These are phyloP conservation scores for Umbelopsis ramanniana DNA, from an alignment of 192 early-diverging fungal species.

Conservation along the genomic window DNA sequence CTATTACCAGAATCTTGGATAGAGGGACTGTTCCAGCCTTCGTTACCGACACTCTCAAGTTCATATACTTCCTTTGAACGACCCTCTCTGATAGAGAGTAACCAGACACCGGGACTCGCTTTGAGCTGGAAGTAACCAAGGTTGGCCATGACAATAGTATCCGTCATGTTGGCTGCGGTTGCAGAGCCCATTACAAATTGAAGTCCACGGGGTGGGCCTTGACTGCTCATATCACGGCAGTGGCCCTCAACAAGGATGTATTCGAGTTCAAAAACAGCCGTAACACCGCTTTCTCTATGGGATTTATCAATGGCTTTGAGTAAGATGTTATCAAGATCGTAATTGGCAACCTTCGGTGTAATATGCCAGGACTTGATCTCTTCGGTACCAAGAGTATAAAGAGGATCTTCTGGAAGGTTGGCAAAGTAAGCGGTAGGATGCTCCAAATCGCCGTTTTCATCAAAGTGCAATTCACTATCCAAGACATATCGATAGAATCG, in stretches of 20 bases:
- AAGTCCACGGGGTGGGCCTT: constrained; percentile 85
- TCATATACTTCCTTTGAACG: constrained; percentile 81
- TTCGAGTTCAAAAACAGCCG: constrained; percentile 78
- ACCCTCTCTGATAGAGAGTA: constrained; percentile 77
- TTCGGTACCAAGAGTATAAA: constrained; percentile 89
- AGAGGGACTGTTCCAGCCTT: constrained; percentile 48
- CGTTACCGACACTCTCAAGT: constrained; percentile 64
- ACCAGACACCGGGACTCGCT: constrained; percentile 91
- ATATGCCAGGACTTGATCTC: constrained; percentile 91
- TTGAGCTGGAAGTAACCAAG: constrained; percentile 97
- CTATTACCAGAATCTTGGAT: constrained; percentile 51
- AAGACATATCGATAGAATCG: constrained; percentile 92
- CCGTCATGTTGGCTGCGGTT: constrained; percentile 63
- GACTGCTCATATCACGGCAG: constrained; percentile 67
- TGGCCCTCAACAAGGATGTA: constrained; percentile 94
- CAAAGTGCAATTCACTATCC: constrained; percentile 66
- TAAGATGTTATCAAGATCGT: constrained; percentile 94
- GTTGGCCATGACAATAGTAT: constrained; percentile 99
- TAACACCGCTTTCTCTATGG: constrained; percentile 52
- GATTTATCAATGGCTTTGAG: constrained; percentile 54
- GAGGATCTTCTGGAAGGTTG: constrained; percentile 73
- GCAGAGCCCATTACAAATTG: constrained; percentile 87
- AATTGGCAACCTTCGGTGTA: constrained; percentile 72
- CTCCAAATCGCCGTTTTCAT: constrained; percentile 34
- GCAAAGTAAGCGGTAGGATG: constrained; percentile 69